These are phyloP conservation scores for Xylaria sp. DNA, from an alignment of 2,329 filamentous ascomycete genomes.

Conservation along the genomic window DNA sequence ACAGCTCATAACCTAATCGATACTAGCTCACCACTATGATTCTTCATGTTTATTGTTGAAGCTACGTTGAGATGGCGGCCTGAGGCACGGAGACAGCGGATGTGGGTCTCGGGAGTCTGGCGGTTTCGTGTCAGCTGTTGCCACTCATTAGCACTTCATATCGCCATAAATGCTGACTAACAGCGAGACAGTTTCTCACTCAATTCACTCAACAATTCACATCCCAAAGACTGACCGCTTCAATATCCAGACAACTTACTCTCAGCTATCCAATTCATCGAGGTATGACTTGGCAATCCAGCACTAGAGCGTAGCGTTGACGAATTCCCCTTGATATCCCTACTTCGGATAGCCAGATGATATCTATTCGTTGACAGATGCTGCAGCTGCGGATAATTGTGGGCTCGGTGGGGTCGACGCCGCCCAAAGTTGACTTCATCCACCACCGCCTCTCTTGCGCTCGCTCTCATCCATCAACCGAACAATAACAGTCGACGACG, in stretches of 20 bases:
- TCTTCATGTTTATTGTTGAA: no score
- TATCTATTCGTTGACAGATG: neutral
- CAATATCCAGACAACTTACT: no score
- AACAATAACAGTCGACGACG: neutral
- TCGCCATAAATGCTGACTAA: no score
- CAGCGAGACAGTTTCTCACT: no score
- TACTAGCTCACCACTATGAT: neutral
- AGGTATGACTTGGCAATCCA: no score
- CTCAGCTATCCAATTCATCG: no score
- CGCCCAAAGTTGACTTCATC: conserved; percentile 17
- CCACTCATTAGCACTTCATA: neutral
- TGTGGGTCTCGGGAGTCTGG: neutral
- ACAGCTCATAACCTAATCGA: neutral
- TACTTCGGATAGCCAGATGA: neutral
- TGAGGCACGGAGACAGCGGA: neutral
- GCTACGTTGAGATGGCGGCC: no score
- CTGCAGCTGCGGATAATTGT: conserved; percentile 26
- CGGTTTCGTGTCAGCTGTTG: neutral
- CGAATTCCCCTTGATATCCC: no score
- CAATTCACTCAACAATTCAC: no score
- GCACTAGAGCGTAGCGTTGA: no score
- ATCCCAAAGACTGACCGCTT: no score
- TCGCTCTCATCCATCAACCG: conserved; percentile 15
- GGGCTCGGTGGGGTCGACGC: conserved; percentile 16
- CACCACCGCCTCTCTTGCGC: conserved; percentile 13